Base-by-base conservation (phyloP, 2,329 filamentous ascomycete species). In the Arthroderma sp. region DNA sequence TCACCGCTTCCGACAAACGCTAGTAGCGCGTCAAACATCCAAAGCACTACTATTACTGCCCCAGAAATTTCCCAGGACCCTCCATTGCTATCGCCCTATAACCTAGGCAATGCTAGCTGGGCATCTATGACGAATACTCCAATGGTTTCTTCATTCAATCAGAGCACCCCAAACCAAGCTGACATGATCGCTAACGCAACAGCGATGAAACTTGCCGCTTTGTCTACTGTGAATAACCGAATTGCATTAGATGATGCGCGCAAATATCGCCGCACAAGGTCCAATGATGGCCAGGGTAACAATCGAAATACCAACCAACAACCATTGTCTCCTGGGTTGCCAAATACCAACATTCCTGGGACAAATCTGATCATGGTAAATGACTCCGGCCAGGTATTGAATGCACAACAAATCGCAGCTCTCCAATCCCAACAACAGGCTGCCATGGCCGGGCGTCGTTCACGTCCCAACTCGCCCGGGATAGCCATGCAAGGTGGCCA, bases 121-220 rank as follows among this genome's bases (percentile, higher is more conserved):
- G 91, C 91, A 27, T 96, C 91, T 6, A 94, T 95, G 84, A 82
- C 93, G 51, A 96, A 94, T 68, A 98, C 91, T 2, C 91, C 91
- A 2, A 93, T 96, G 83, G 85, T 89, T 4, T 70, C 86, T 36
- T 89, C 81, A 53, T 98, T 96, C 64, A 82, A 75, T 51, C 58
- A 74, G 53, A 66, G 66, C 34, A 66, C 72, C 10, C 71, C 70
- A 50, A 80, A 75, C 45, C 88, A 95, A 62, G 88, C 87, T 10
- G 91, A 98, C 58, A 96, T 96, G 89, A 83, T 98, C 47, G 91
- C 91, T 48, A 98, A 96, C 60, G 91, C 91, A 28, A 96, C 91
- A 10, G 91, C 91, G 22, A 98, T 98, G 91, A 98, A 98, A 65
- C 76, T 98, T 42, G 91, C 91, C 38, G 91, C 91, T 11, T 72